Conservation (phyloP, 805 yeast species). For the Candida schatavii region DNA sequence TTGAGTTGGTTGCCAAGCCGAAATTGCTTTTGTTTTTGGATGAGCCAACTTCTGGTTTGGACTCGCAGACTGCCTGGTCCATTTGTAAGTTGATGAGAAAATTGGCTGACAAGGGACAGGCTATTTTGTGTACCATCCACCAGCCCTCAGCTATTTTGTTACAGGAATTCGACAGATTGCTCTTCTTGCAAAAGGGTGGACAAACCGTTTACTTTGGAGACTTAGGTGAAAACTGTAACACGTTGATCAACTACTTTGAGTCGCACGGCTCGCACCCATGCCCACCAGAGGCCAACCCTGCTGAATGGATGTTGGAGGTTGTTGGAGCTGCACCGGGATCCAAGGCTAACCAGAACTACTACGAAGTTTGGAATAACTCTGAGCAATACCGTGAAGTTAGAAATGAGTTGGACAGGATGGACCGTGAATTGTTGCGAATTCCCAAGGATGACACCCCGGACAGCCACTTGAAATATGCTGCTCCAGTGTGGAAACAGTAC, state of each 20-base stretch:
- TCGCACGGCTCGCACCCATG: conserved; percentile 58
- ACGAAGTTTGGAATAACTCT: conserved; percentile 76
- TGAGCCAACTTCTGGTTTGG: conserved; percentile 45
- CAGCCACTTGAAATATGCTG: conserved; percentile 27
- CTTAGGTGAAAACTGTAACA: conserved; percentile 60
- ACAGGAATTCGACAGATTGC: conserved; percentile 73
- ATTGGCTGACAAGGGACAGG: conserved; percentile 40
- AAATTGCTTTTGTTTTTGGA: conserved; percentile 36
- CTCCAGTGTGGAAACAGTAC: conserved; percentile 25
- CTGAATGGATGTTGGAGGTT: conserved; percentile 87
- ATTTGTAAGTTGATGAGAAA: conserved; percentile 39
- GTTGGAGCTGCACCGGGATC: conserved; percentile 84
- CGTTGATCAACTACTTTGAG: conserved; percentile 66
- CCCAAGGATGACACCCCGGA: conserved; percentile 25
- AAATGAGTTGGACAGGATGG: conserved; percentile 63
- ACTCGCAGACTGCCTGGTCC: conserved; percentile 44
- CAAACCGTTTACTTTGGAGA: conserved; percentile 81
- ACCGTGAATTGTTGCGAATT: conserved; percentile 44
- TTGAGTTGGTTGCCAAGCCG: conserved; percentile 41
- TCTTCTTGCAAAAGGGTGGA: conserved; percentile 72
- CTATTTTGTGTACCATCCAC: conserved; percentile 61
- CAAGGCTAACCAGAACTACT: conserved; percentile 67
- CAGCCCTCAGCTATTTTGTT: conserved; percentile 81
- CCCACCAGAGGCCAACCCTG: conserved; percentile 38
- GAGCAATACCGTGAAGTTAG: conserved; percentile 57